phyloP scores from a whole-genome alignment of 192 early-diverging fungal species.

The Geosiphon pyriformis region DNA sequence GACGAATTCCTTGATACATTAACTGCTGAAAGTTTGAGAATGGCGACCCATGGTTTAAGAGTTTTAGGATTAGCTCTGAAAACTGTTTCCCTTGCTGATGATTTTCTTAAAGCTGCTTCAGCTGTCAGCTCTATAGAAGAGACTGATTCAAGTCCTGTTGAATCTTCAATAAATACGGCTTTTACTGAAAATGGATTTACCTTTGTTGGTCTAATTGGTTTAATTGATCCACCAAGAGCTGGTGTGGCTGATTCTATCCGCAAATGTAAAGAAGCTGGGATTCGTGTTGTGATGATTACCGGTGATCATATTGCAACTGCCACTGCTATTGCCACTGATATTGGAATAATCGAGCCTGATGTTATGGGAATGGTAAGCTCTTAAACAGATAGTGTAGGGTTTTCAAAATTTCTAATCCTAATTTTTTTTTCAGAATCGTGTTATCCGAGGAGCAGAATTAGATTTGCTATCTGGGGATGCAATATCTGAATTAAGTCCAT shows the following conservation, averaged over 20 bases:
- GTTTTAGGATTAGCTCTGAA: slow-evolving; percentile 85
- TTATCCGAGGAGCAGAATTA: slow-evolving; percentile 85
- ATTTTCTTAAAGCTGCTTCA: background rate
- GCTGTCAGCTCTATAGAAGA: slow-evolving; percentile 37
- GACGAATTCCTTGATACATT: slow-evolving; percentile 60
- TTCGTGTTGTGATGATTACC: slow-evolving; percentile 96
- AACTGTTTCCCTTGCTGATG: slow-evolving; percentile 40
- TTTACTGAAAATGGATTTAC: slow-evolving; percentile 65
- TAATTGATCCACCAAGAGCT: slow-evolving; percentile 86
- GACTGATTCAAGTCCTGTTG: slow-evolving; percentile 44
- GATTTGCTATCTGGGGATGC: slow-evolving; percentile 88
- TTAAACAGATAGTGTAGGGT: no score
- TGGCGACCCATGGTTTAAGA: slow-evolving; percentile 83
- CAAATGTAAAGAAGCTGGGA: slow-evolving; percentile 86
- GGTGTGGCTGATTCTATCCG: slow-evolving; percentile 78
- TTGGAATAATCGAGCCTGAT: slow-evolving; percentile 77
- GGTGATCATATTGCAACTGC: slow-evolving; percentile 95
- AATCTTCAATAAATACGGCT: slow-evolving; percentile 44
- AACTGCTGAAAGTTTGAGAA: slow-evolving; percentile 53
- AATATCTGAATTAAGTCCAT: slow-evolving; percentile 70
- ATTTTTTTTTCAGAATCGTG: slow-evolving; percentile 60
- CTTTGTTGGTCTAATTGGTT: slow-evolving; percentile 87
- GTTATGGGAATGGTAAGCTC: slow-evolving; percentile 34
- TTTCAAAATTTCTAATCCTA: no score
- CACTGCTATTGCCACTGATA: slow-evolving; percentile 81